Conservation (phyloP, 2,329 filamentous ascomycete genomes). For the Verticillium klebahnii region DNA sequence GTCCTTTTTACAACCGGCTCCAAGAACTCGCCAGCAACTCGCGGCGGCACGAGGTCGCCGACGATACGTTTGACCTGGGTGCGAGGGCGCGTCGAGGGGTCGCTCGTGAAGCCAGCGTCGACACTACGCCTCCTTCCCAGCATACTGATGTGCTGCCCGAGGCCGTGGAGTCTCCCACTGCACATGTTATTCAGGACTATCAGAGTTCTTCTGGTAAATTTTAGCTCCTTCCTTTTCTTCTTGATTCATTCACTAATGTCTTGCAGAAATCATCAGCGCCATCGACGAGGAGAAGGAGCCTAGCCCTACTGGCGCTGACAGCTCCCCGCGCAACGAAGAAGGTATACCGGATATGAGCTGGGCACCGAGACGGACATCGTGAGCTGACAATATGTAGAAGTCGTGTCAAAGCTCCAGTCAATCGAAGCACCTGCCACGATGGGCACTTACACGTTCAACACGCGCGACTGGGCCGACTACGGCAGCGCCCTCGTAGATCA, state of each 20-base stretch:
- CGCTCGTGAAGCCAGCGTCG: not conserved
- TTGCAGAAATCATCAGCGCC: not conserved
- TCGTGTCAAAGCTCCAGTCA: not conserved
- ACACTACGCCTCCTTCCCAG: not conserved
- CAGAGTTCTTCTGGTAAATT: not conserved
- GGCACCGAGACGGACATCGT: no score
- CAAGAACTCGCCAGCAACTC: not conserved
- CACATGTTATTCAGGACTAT: not conserved
- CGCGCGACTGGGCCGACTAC: constrained; percentile 10
- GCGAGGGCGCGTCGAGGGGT: not conserved
- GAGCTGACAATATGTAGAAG: not conserved
- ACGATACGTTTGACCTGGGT: not conserved
- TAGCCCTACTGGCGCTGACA: no score
- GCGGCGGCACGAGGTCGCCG: not conserved
- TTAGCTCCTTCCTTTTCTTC: not conserved
- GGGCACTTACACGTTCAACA: not conserved
- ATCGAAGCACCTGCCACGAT: not conserved
- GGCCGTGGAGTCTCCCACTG: not conserved
- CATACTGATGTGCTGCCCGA: not conserved
- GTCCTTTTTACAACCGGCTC: not conserved
- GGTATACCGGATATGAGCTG: no score
- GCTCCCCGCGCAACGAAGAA: no score
- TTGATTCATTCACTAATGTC: not conserved
- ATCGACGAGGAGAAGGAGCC: not conserved
- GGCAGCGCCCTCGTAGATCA: constrained; percentile 9